Evolutionary conservation across 345 rosid genomes (phyloP).

Genomic region (Rhodamnia argentea): DNA sequence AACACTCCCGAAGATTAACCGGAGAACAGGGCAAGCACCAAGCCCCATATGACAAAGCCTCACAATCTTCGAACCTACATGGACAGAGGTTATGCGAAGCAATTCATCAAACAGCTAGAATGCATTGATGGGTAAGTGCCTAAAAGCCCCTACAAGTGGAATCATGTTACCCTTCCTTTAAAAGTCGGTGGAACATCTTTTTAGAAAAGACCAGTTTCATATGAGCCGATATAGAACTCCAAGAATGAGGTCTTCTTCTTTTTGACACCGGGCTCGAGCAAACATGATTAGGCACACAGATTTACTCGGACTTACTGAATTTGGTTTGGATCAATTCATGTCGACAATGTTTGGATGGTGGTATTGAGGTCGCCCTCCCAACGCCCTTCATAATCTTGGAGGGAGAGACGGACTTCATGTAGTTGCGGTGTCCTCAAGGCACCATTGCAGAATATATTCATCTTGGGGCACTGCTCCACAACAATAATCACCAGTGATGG

Average conservation of each 20-base stretch:
- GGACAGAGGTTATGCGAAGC: fast-evolving
- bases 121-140: not conserved
- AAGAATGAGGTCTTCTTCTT: not conserved
- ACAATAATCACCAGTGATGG: fast-evolving
- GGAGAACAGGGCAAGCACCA: not conserved
- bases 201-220: not conserved
- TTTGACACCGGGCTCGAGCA: fast-evolving
- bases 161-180: not conserved
- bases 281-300: not conserved
- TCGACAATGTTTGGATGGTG: not conserved
- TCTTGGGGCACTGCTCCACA: not conserved
- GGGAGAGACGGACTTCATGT: not conserved
- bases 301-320: not conserved
- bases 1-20: fast-evolving
- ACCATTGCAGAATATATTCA: not conserved
- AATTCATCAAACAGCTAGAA: not conserved
- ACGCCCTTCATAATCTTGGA: fast-evolving
- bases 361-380: not conserved
- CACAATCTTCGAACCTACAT: not conserved
- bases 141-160: not conserved
- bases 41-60: not conserved
- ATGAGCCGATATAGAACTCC: not conserved
- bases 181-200: not conserved
- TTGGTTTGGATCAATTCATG: fast-evolving
- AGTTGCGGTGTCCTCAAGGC: not conserved